These are phyloP conservation scores for Aspergillus costaricaensis DNA, from an alignment of 2,329 filamentous ascomycete species.

Conservation along the genomic window DNA sequence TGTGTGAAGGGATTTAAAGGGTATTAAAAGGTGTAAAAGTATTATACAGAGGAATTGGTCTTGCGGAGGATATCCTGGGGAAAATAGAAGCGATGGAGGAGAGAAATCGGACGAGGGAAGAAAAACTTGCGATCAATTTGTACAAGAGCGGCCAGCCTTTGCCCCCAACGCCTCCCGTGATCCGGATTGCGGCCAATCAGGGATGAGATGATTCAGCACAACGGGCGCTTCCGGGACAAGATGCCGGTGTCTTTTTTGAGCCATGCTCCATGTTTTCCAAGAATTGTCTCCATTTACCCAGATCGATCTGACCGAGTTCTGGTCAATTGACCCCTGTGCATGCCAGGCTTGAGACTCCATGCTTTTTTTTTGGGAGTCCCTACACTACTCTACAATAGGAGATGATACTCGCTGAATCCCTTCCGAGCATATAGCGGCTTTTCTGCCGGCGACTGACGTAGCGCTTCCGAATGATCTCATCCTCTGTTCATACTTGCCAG, in stretches of 20 bases:
- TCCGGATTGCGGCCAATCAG: conserved; percentile 36
- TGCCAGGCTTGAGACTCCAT: not conserved
- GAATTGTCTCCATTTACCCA: not conserved
- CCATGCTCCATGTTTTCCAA: conserved; percentile 1
- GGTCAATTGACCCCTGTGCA: not conserved
- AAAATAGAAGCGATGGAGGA: conserved; percentile 21
- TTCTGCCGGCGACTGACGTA: not conserved
- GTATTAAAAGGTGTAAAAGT: conserved; percentile 21
- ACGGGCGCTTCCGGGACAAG: conserved; percentile 39
- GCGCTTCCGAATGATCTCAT: conserved; percentile 12
- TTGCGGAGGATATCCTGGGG: conserved; percentile 21
- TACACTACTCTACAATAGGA: not conserved
- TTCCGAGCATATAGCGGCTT: not conserved
- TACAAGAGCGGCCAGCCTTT: conserved; percentile 28
- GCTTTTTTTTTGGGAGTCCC: not conserved
- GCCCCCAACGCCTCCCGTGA: conserved; percentile 40
- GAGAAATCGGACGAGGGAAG: conserved; percentile 23
- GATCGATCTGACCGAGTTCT: not conserved
- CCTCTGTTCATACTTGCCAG: not conserved
- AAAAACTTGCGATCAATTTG: conserved; percentile 40
- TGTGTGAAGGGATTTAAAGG: conserved; percentile 31
- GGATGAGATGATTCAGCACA: conserved; percentile 34
- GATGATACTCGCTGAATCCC: not conserved
- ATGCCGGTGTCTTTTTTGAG: conserved; percentile 16
- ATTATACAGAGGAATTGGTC: conserved; percentile 32